phyloP scores from a whole-genome alignment of 2,329 filamentous ascomycete genomes.

The Hymenoscyphus repandus region DNA sequence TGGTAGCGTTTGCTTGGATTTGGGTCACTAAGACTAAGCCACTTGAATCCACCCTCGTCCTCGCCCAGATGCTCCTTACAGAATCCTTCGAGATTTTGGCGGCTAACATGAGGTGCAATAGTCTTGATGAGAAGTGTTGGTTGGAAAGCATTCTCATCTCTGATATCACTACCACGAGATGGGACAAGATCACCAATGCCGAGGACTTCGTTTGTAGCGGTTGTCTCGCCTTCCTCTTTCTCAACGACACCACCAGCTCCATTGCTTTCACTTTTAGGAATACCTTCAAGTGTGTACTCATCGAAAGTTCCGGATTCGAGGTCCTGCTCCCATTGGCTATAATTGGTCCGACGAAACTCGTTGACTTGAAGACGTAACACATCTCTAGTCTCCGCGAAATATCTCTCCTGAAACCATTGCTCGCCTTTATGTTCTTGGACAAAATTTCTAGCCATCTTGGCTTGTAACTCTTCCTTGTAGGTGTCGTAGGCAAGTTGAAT shows the following conservation, averaged over 20 bases:
- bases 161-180: slow-evolving; percentile 74
- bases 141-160: slow-evolving; percentile 82
- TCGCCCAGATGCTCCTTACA: slow-evolving; percentile 93
- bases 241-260: slow-evolving; percentile 79
- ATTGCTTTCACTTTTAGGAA: slow-evolving; percentile 89
- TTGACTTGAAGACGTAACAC: slow-evolving; percentile 69
- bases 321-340: slow-evolving; percentile 85
- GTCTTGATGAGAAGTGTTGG: slow-evolving; percentile 97
- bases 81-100: slow-evolving; percentile 87
- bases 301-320: slow-evolving; percentile 83
- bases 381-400: slow-evolving; percentile 76
- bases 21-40: slow-evolving; percentile 91
- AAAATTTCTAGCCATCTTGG: slow-evolving; percentile 80
- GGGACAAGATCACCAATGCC: slow-evolving; percentile 89
- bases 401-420: slow-evolving; percentile 97
- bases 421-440: slow-evolving; percentile 90
- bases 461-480: slow-evolving; percentile 65
- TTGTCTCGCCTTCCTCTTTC: slow-evolving; percentile 93
- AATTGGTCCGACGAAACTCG: slow-evolving; percentile 72
- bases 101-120: slow-evolving; percentile 90
- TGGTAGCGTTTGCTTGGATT: slow-evolving; percentile 97
- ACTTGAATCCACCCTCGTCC: slow-evolving; percentile 87
- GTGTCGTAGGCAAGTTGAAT: slow-evolving; percentile 66
- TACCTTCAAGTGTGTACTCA: slow-evolving; percentile 88
- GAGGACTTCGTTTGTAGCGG: slow-evolving; percentile 84